Evolutionary conservation across 1,284 basidiomycete species (phyloP), one percentile per base, ranked within the genome.

Genomic region (Cryptococcus floricola): DNA sequence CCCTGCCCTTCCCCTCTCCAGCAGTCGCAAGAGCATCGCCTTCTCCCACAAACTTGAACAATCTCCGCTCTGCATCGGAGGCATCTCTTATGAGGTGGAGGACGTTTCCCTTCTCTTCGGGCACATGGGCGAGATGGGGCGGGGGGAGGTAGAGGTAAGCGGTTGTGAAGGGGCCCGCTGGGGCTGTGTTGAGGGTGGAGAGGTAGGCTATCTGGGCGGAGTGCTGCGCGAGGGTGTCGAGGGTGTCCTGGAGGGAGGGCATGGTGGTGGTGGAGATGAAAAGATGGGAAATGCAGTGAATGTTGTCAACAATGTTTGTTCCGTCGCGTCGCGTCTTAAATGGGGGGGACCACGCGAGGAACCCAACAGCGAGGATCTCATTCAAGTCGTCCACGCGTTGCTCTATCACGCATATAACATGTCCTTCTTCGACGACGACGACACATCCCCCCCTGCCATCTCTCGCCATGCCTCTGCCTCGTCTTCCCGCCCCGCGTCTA

Each of bases 11-110:
- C 14, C 47, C 52, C 16, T 47, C 49, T 27, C 13, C 48, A 37
- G 18, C 18, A 45, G 14, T 28, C 13, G 34, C 18, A n/a, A 27
- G 19, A 18, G 25, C 28, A 18, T 39, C 48, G 28, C 52, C 54
- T 53, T 75, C 71, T 5, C 71, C 70, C 7, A 75, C 59, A 52
- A 69, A 71, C 28, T 66, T 69, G 67, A 73, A 77, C 18, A 75
- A 58, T 37, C 70, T 52, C 9, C 56, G 54, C 58, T 77, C 76
- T 37, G 67, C 57, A 4, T 68, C 63, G 31, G 61, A 57, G 13
- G 72, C 69, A 58, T 77, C 75, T 9, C 75, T 65, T 42, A 77
- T 74, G n/a, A 74, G 62, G 4, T 52, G 41, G 5, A 68, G 57
- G 3, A 77, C 57, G 39, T 55, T 63, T 4, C 60, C 52, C 4